Conservation (phyloP, 768 basidiomycete genomes). For the Pisolithus orientalis region DNA sequence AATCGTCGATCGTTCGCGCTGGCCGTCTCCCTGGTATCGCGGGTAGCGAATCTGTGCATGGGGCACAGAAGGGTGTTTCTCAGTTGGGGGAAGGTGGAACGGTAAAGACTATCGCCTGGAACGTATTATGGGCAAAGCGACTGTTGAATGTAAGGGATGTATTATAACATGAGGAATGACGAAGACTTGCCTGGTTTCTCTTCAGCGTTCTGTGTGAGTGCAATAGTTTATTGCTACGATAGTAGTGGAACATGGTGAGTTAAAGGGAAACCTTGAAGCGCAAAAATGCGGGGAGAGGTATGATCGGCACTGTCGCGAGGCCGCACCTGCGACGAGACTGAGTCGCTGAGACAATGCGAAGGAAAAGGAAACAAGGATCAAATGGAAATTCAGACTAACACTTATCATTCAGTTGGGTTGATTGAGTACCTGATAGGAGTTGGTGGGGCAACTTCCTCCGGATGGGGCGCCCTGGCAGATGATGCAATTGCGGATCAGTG, state of each 20-base stretch:
- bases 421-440: not conserved
- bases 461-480: not conserved
- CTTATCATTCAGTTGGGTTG: not conserved
- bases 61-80: not conserved
- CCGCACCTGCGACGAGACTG: not conserved
- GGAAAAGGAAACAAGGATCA: not conserved
- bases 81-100: not conserved
- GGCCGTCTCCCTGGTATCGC: not conserved
- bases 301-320: no score
- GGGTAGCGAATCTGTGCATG: not conserved
- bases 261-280: not conserved
- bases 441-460: not conserved
- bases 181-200: not conserved
- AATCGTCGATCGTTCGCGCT: not conserved
- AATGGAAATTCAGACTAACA: not conserved
- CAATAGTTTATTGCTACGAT: not conserved
- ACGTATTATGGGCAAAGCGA: no score
- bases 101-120: not conserved
- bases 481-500: no score
- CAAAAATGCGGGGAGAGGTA: no score
- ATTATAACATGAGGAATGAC: not conserved
- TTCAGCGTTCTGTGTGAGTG: not conserved
- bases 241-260: not conserved
- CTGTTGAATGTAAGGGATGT: not conserved
- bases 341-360: not conserved